Evolutionary conservation across 805 yeast species (phyloP), one percentile per base, ranked within the genome.

Genomic region (Scheffersomyces stipitis): DNA sequence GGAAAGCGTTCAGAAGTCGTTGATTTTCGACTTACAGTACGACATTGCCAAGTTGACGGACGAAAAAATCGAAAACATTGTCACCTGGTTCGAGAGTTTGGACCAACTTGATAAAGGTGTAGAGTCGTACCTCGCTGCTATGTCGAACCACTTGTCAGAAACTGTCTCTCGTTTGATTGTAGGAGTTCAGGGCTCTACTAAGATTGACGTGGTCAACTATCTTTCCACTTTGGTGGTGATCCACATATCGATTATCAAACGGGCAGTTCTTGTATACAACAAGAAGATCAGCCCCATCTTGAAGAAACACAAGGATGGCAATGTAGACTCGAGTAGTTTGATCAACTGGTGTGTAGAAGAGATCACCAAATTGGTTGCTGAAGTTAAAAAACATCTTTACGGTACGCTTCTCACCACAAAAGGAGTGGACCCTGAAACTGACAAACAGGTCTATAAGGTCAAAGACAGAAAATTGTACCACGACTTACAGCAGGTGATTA

Each of bases 311-410:
- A 54, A 49, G 31, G 56, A 57, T 20, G 50, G 44, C 10, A 40
- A 42, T 4, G 58, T 56, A 6, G 59, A 58, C 29, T 70, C 83
- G 7, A 76, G 83, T 46, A 69, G 71, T 20, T 65, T 88, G 13
- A 82, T 87, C n/a, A 79, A 81, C 43, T 88, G 96, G 96, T 76
- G 83, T 23, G 76, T 77, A 38, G 73, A 73, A 9, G 83, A 81
- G 55, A 75, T 86, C 22, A 75, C 76, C 28, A 66, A 68, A 32
- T 83, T 84, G 45, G 78, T 80, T 20, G 63, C 66, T 13, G 60
- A 80, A 5, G 75, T 89, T 47, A 76, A 79, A 32, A 77, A 84
- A 38, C 90, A 85, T 47, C 61, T 90, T 17, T 68, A 78, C 31
- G 86, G 83, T 15, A 77, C 85, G 10, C 71, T 78, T 31, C 64